Evolutionary conservation across 352 stramenopile species (phyloP).

Genomic region (Plasmopara halstedii): DNA sequence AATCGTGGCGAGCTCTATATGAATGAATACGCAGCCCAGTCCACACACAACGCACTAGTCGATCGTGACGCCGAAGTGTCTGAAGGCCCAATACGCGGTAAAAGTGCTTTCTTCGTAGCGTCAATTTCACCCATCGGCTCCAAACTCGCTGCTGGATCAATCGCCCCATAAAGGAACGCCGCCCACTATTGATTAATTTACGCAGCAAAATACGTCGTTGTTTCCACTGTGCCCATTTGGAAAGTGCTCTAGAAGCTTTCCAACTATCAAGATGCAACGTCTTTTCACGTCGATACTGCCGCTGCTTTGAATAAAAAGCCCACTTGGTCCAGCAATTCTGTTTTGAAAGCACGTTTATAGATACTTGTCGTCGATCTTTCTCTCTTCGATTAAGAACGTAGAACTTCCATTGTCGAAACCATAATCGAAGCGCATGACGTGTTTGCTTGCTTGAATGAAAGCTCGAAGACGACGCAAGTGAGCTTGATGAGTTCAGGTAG

Average conservation of each 20-base stretch:
- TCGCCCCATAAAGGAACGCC: slow-evolving; percentile 16
- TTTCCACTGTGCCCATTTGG: slow-evolving; percentile 1
- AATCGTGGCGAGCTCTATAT: slow-evolving; percentile 12
- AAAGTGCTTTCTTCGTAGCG: slow-evolving; percentile 6
- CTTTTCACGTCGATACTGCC: slow-evolving; percentile 12
- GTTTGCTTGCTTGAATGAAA: neutral
- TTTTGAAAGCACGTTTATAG: slow-evolving; percentile 14
- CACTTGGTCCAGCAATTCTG: slow-evolving; percentile 15
- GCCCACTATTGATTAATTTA: slow-evolving; percentile 2
- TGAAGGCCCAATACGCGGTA: neutral
- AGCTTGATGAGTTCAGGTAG: slow-evolving; percentile 1
- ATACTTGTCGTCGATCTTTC: slow-evolving; percentile 4
- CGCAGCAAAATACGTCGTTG: slow-evolving; percentile 1
- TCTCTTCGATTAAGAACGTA: slow-evolving; percentile 15
- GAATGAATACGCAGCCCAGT: slow-evolving; percentile 10
- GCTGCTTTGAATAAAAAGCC: slow-evolving; percentile 2
- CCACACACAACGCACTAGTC: slow-evolving; percentile 8
- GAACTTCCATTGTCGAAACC: slow-evolving; percentile 26
- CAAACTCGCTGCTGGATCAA: slow-evolving; percentile 23
- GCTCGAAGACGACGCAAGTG: neutral
- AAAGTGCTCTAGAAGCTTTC: slow-evolving; percentile 12
- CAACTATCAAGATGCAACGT: slow-evolving; percentile 8
- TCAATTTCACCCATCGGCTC: slow-evolving; percentile 21
- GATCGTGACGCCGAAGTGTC: neutral
- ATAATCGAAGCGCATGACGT: slow-evolving; percentile 5